Evolutionary conservation across 78 protist species (phyloP), one percentile per base, ranked within the genome.

Genomic region (Blattamonas nauphoetae): DNA sequence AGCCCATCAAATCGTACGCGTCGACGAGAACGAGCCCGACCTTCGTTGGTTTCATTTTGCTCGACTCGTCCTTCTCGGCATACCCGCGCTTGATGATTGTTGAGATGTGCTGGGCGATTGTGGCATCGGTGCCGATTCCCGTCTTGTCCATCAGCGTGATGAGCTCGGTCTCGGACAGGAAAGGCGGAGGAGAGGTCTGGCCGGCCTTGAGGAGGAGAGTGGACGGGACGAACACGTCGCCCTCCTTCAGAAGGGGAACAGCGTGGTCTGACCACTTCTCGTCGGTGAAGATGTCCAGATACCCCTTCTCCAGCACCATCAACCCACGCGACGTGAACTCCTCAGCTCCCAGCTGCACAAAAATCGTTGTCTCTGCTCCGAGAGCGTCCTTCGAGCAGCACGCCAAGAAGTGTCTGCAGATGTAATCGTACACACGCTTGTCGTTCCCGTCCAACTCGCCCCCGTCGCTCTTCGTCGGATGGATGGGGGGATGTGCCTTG

Each of bases 401-500:
- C 0, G 99, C 99, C 29, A 98, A 90, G 86, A 98, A 98, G 64
- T 94, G 97, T 2, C 99, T 86, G 44, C 89, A 63, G 36, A 98
- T 88, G 33, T 93, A 88, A 89, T 95, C 98, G 88, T 96, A 98
- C 2, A 98, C 32, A 4, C 42, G 32, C 55, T 33, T 35, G 6
- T 84, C 85, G n/a, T 78, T 79, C 5, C 88, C 94, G 33, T 32
- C 55, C 82, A 85, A 85, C 11, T 1, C 35, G 43, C 83, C 21
- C 6, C 6, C 83, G 6, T n/a, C 83, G 6, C 42, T 0, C 79
- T 89, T 85, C 0, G 95, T 90, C 21, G 99, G 99, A 84, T 96
- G 98, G 34, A 98, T 98, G 5, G 99, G 98, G 1, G 99, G 99
- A 87, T 98, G 99, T 1, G 99, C 91, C 33, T 96, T 29, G 87